Conservation (phyloP, 2,329 filamentous ascomycete genomes). For the Colletotrichum lindemuthianum region DNA sequence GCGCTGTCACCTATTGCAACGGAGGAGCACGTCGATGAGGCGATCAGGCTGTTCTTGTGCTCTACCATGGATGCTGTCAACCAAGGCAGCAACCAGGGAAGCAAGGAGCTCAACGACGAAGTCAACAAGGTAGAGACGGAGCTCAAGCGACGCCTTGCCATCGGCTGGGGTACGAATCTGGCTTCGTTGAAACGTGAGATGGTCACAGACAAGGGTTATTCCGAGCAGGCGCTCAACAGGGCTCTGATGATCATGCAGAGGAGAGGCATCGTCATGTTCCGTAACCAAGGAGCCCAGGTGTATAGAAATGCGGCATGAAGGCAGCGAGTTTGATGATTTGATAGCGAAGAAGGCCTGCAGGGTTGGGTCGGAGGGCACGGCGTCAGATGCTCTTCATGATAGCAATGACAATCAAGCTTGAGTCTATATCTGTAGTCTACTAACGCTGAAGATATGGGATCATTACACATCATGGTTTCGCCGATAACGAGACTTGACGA, state of each 20-base stretch:
- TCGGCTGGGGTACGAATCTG: constrained; percentile 94
- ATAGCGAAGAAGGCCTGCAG: neutral
- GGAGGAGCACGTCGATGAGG: constrained; percentile 94
- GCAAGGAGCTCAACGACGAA: constrained; percentile 91
- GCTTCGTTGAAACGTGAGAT: constrained; percentile 89
- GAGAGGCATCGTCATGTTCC: constrained; percentile 85
- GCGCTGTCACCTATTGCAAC: constrained; percentile 86
- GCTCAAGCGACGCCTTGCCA: constrained; percentile 84
- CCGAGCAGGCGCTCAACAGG: constrained; percentile 84
- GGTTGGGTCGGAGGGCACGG: constrained; percentile 4
- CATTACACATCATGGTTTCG: no score
- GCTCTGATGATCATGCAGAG: constrained; percentile 88
- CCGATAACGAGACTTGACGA: no score
- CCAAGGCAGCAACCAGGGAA: constrained; percentile 84
- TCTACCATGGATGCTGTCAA: constrained; percentile 98
- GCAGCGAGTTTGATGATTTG: neutral
- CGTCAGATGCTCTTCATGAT: constrained; percentile 27
- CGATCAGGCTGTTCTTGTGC: constrained; percentile 94
- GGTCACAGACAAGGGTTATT: constrained; percentile 90
- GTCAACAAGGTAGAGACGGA: constrained; percentile 88
- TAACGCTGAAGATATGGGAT: no score
- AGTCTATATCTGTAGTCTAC: constrained; percentile 1
- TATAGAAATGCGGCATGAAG: constrained; percentile 75
- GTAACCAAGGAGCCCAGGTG: constrained; percentile 79
- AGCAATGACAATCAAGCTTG: constrained; percentile 26